These are phyloP conservation scores for Magnaporthales sp. DNA, from an alignment of 2,329 filamentous ascomycete species.

Conservation along the genomic window DNA sequence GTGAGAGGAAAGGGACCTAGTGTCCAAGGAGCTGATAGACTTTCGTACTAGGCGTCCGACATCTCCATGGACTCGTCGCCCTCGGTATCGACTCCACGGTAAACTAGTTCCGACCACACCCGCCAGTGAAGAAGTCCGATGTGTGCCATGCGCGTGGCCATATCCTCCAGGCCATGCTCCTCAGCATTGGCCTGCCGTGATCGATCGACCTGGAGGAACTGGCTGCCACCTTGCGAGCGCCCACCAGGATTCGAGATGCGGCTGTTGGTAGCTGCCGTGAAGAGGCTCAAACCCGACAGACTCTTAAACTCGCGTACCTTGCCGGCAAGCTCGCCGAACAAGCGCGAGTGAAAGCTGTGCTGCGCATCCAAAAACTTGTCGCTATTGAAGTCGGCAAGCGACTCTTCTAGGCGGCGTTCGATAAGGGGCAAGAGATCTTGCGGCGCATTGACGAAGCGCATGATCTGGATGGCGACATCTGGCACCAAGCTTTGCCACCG, in stretches of 20 bases:
- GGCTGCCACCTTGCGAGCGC: not conserved
- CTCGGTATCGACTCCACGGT: constrained; percentile 24
- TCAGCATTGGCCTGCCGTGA: constrained; percentile 31
- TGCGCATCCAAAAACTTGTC: constrained; percentile 40
- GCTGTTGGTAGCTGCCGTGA: constrained; percentile 45
- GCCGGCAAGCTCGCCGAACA: constrained; percentile 37
- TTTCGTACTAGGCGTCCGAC: not conserved
- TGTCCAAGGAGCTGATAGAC: not conserved
- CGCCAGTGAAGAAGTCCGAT: constrained; percentile 83
- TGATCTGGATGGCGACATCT: constrained; percentile 48
- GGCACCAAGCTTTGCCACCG: constrained; percentile 45
- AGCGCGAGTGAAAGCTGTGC: constrained; percentile 35
- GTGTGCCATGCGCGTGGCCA: constrained; percentile 73
- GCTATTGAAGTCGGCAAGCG: constrained; percentile 32
- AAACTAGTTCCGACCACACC: constrained; percentile 73
- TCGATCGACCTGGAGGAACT: constrained; percentile 1
- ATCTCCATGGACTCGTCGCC: constrained; percentile 1
- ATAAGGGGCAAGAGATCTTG: constrained; percentile 36
- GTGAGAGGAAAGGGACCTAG: not conserved
- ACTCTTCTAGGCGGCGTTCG: constrained; percentile 38
- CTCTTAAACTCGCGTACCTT: constrained; percentile 44
- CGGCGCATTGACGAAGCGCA: constrained; percentile 45
- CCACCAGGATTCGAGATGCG: constrained; percentile 22
- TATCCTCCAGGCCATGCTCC: constrained; percentile 50
- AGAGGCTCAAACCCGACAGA: constrained; percentile 43